These are phyloP conservation scores for Cryphonectria carpinicola DNA, from an alignment of 2,329 filamentous ascomycete genomes.

Conservation along the genomic window DNA sequence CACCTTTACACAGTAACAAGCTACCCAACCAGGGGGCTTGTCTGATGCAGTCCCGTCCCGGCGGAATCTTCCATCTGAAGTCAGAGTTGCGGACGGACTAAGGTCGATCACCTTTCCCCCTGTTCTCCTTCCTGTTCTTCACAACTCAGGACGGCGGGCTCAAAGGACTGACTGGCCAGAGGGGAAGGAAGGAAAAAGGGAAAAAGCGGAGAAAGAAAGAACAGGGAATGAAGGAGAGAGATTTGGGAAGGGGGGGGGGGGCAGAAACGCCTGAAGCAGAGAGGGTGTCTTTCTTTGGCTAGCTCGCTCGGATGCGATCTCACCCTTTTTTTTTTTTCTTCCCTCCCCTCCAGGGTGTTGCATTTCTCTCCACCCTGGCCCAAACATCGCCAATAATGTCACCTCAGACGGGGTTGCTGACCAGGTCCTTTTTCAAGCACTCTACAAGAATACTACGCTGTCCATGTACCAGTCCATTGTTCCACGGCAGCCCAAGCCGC, in stretches of 20 bases:
- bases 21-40: not conserved
- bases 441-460: not conserved
- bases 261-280: too few relatives aligned
- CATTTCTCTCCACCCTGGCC: not conserved
- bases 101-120: too few relatives aligned
- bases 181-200: too few relatives aligned
- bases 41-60: not conserved
- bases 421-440: not conserved
- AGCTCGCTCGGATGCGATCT: not conserved
- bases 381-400: not conserved
- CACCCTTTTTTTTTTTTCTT: not conserved
- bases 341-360: not conserved
- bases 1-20: too few relatives aligned
- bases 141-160: not conserved
- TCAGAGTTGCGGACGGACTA: constrained; percentile 1
- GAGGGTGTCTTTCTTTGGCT: not conserved
- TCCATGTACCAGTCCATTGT: not conserved
- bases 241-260: too few relatives aligned
- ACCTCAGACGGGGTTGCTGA: not conserved
- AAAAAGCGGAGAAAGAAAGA: not conserved
- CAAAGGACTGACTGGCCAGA: not conserved
- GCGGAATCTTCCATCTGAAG: not conserved
- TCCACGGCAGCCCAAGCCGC: not conserved
- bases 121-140: not conserved
- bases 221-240: not conserved